Evolutionary conservation across 768 basidiomycete species (phyloP).

Genomic region (Russula earlei): DNA sequence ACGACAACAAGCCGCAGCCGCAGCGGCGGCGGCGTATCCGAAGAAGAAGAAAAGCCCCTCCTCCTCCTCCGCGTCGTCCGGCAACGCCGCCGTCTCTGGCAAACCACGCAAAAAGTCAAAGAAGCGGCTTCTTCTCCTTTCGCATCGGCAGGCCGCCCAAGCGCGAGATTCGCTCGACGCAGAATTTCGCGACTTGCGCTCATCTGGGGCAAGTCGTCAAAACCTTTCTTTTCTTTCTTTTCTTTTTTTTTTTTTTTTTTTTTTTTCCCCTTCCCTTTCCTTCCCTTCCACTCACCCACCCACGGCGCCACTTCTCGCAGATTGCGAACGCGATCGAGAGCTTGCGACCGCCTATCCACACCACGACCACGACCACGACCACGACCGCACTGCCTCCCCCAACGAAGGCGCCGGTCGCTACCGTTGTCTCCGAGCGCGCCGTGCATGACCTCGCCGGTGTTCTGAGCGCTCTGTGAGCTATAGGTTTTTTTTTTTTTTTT

Average conservation of each 20-base stretch:
- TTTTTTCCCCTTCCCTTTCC: too few species aligned
- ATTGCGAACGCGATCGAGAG: too few species aligned
- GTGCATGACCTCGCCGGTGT: conserved; percentile 4
- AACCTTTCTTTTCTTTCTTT: background rate
- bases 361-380: background rate
- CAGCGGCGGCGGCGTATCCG: background rate
- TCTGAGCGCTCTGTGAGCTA: background rate
- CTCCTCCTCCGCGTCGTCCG: too few species aligned
- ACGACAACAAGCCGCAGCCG: background rate
- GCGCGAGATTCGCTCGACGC: conserved; percentile 3
- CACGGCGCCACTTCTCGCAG: too few species aligned
- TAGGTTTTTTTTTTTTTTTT: background rate
- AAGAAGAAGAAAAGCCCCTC: background rate
- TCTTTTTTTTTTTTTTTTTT: too few species aligned
- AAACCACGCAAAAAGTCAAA: background rate
- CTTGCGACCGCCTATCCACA: too few species aligned
- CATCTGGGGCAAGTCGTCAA: background rate
- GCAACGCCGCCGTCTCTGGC: background rate
- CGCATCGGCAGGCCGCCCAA: conserved; percentile 2
- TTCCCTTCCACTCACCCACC: too few species aligned
- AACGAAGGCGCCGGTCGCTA: background rate
- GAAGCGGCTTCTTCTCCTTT: background rate
- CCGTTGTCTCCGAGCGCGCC: background rate
- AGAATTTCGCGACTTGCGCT: conserved; percentile 3
- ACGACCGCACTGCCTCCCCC: background rate